Evolutionary conservation across 768 basidiomycete genomes (phyloP), one percentile per base, ranked within the genome.

Genomic region (Mycena metata): DNA sequence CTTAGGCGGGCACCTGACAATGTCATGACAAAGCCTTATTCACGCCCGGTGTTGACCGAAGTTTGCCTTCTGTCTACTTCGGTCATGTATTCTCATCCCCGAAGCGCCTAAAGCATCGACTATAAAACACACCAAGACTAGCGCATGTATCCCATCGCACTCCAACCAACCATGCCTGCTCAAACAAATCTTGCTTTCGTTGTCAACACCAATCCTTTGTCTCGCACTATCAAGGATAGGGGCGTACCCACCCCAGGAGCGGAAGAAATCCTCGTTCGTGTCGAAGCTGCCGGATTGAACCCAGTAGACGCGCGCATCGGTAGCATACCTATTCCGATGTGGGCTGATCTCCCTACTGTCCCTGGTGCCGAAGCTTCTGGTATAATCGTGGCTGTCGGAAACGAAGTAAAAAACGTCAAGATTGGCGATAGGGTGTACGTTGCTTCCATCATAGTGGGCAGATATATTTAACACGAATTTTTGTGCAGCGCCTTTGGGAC

Each of bases 351-450:
- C 70, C 88, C 85, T 15, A 81, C 81, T 6, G 76, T 89, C 2
- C 64, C 85, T 0, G 89, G 89, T 1, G 77, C 74, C 11, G 88
- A 90, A 58, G 78, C 81, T 39, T 84, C 88, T 45, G 89, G 89
- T 6, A 81, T 83, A 1, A 83, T 90, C 8, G 83, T 82, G 24
- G 81, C 78, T 36, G 79, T 89, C 50, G 89, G 88, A 3, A 83
- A 84, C 62, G 85, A 83, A 1, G 88, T 90, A 10, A 80, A 77
- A 16, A 77, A 78, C 36, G 84, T 88, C 73, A 79, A 84, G 66
- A 79, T 80, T 33, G 88, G 88, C 2, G 87, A 89, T 73, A 79
- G 82, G 74, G 86, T 90, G 86, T 87, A 77, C 71, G 84, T 73
- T 26, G 35, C 57, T 33, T 64, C 64, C 30, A 30, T 30, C 30